phyloP scores from a whole-genome alignment of 495 filamentous ascomycete genomes.

The Neurospora cerealis region DNA sequence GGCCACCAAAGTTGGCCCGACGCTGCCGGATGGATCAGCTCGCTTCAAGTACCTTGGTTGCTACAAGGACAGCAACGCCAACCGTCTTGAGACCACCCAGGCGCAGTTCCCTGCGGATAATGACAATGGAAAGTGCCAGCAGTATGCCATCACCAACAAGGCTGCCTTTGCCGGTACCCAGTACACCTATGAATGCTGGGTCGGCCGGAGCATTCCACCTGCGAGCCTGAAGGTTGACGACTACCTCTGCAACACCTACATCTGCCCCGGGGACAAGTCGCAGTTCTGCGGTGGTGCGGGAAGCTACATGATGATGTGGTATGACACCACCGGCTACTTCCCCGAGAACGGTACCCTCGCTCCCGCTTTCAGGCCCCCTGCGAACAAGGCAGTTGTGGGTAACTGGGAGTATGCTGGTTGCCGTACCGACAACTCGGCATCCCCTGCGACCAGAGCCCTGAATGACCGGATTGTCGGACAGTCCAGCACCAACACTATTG shows the following conservation, averaged over 20 bases:
- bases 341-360: slow-evolving; percentile 4
- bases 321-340: slow-evolving; percentile 7
- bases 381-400: slow-evolving; percentile 14
- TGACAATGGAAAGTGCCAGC: slow-evolving; percentile 28
- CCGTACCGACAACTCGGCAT: slow-evolving; percentile 18
- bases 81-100: slow-evolving; percentile 19
- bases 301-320: slow-evolving; percentile 10
- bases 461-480: slow-evolving; percentile 4
- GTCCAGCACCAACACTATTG: slow-evolving; percentile 20
- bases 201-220: slow-evolving; percentile 25
- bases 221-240: slow-evolving; percentile 8
- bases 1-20: slow-evolving; percentile 19
- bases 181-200: slow-evolving; percentile 21
- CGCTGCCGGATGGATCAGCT: slow-evolving; percentile 14
- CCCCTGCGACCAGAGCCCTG: slow-evolving; percentile 9
- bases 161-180: slow-evolving; percentile 26
- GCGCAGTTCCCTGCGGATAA: slow-evolving; percentile 12
- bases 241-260: slow-evolving; percentile 23
- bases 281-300: slow-evolving; percentile 29
- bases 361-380: slow-evolving; percentile 7
- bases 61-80: slow-evolving; percentile 22
- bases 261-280: slow-evolving; percentile 22
- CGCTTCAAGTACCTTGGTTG: slow-evolving; percentile 30
- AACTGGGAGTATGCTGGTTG: slow-evolving; percentile 22
- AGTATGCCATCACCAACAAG: slow-evolving; percentile 15